phyloP scores from a whole-genome alignment of 306 rosid species.

The Dalbergia cultrata region DNA sequence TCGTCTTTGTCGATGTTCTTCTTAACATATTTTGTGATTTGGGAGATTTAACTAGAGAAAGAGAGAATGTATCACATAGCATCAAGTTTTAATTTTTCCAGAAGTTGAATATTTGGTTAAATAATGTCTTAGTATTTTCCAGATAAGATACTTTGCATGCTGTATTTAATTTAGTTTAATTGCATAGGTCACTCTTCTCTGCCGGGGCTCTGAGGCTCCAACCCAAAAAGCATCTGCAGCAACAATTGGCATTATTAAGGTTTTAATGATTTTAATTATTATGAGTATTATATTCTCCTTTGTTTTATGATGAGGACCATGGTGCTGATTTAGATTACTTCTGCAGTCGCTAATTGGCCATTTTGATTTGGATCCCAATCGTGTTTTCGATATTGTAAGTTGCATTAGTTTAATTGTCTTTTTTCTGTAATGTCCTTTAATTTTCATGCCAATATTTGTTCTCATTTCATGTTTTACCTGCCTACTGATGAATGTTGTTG shows the following conservation, averaged over 20 bases:
- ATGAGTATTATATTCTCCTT: constrained; percentile 19
- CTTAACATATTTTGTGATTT: neutral
- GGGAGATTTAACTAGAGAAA: neutral
- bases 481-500: constrained; percentile 41
- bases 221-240: constrained; percentile 69
- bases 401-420: neutral
- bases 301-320: constrained; percentile 38
- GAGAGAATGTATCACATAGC: neutral
- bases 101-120: constrained; percentile 12
- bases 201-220: constrained; percentile 72
- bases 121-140: constrained; percentile 22
- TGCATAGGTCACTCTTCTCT: constrained; percentile 88
- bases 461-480: constrained; percentile 32
- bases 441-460: constrained; percentile 1
- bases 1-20: neutral
- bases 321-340: constrained; percentile 39
- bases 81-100: constrained; percentile 1
- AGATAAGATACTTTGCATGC: constrained; percentile 37
- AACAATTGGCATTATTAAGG: constrained; percentile 96
- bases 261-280: constrained; percentile 46
- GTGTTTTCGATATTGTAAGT: constrained; percentile 97
- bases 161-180: constrained; percentile 43
- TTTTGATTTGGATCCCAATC: constrained; percentile 98
- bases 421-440: neutral
- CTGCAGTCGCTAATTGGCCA: constrained; percentile 99